A percentile compares a stretch with the other conserved stretches of the same genome.
Evolutionary conservation across 768 basidiomycete species (phyloP).

Genomic region (Podaxis sp.): DNA sequence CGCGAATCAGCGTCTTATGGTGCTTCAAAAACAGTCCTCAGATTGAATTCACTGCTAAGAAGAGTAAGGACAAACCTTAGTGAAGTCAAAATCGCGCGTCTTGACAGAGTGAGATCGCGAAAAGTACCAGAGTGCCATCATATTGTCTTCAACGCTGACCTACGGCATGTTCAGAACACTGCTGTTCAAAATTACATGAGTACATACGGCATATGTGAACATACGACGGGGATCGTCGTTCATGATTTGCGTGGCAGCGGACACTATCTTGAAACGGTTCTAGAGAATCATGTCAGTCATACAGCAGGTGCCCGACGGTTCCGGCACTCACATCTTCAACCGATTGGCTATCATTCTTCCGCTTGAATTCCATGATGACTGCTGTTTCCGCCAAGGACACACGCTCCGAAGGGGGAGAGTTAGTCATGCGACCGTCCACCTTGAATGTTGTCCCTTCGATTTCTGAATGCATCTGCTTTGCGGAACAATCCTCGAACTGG

Average conservation of each 20-base stretch:
- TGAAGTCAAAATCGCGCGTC: not conserved
- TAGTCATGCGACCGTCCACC: not conserved
- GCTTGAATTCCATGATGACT: slow-evolving; percentile 2
- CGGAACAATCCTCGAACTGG: not conserved
- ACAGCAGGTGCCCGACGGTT: not conserved
- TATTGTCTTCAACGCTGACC: slow-evolving; percentile 3
- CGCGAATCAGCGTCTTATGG: not conserved
- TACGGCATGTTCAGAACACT: not conserved
- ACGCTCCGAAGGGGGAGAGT: not conserved
- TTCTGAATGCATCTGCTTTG: not conserved
- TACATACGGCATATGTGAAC: not conserved
- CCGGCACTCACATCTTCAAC: not conserved
- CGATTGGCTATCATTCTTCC: not conserved
- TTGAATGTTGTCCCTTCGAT: not conserved
- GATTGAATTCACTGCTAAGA: not conserved
- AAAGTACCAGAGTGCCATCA: slow-evolving; percentile 8
- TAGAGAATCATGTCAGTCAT: not conserved
- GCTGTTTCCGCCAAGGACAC: not conserved
- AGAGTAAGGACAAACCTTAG: not conserved
- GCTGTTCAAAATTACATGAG: not conserved
- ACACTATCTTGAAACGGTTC: not conserved
- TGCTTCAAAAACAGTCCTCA: not conserved
- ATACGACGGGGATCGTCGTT: not conserved
- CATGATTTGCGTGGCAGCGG: not conserved
- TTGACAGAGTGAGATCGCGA: slow-evolving; percentile 10